Evolutionary conservation across 495 filamentous ascomycete species (phyloP).

Genomic region (Daldinia grandis): DNA sequence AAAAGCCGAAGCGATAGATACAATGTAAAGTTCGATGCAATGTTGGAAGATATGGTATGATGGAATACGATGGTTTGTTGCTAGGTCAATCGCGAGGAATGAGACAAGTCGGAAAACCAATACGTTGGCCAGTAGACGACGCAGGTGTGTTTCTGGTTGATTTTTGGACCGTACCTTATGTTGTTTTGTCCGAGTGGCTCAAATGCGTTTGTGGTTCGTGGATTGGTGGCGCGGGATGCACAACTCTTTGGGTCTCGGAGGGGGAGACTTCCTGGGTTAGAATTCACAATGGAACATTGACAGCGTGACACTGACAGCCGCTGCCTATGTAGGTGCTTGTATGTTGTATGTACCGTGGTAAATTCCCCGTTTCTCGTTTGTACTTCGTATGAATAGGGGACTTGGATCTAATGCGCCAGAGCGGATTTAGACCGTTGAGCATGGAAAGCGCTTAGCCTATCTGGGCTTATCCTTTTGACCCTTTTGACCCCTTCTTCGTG

Average conservation of each 20-base stretch:
- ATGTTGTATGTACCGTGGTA: background rate
- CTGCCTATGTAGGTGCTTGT: background rate
- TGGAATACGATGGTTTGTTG: constrained; percentile 25
- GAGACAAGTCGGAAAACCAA: constrained; percentile 11
- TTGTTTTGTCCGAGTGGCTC: constrained; percentile 9
- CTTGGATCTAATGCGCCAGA: constrained; percentile 18
- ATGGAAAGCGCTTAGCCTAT: constrained; percentile 26
- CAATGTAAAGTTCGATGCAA: constrained; percentile 1
- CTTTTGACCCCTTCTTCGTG: background rate
- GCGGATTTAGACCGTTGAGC: background rate
- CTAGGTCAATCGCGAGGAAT: constrained; percentile 29
- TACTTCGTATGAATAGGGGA: constrained; percentile 22
- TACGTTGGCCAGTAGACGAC: constrained; percentile 24
- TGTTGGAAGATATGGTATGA: constrained; percentile 16
- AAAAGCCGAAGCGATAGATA: constrained; percentile 17
- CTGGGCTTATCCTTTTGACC: constrained; percentile 4
- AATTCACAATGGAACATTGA: constrained; percentile 3
- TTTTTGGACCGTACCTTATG: constrained; percentile 6
- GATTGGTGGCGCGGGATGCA: constrained; percentile 5
- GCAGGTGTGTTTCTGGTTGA: constrained; percentile 8
- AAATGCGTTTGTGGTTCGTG: background rate
- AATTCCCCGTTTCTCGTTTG: background rate
- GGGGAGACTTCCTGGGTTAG: background rate
- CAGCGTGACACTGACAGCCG: constrained; percentile 9
- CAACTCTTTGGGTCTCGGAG: background rate